Base-by-base conservation (phyloP, 2,329 filamentous ascomycete species). In the Fusarium burgessii region DNA sequence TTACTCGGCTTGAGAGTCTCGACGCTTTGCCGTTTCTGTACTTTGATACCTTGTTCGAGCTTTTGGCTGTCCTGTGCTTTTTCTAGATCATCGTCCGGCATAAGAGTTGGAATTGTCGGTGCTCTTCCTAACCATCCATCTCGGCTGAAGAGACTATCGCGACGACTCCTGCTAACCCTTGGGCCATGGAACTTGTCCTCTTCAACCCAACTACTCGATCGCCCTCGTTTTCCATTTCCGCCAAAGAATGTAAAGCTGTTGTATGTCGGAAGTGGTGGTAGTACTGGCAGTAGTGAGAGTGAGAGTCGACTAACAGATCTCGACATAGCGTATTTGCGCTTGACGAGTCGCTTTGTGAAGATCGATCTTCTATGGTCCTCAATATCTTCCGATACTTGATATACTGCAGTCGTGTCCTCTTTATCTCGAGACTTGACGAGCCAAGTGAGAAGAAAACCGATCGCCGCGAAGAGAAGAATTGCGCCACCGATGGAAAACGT, bases 161-260 rank as follows among this genome's bases (percentile, higher is more conserved):
- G 73, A 60, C 58, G 60, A 46, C 51, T 72, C 63, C 77, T 80
- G 40, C 73, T 79, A 51, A 85, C 74, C 69, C 78, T 80, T 13
- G 85, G 84, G 7, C 85, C 85, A 62, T 86, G 84, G n/a, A 85
- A 77, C 58, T 81, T 82, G 52, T 88, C 85, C 69, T 86, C 86
- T 61, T 86, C 84, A 32, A 86, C 83, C 85, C 84, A 87, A 20
- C 81, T 82, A 46, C 63, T 73, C 55, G 77, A 77, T 12, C 74
- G 52, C 20, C 71, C 71, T 27, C 62, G 68, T 35, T 71, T 73
- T 68, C 76, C 73, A 72, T 80, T 56, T 72, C 76, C 60, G 74
- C 61, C 47, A 67, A 77, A 77, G 36, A 80, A 74, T 15, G 45
- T 70, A 32, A 79, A 73, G 63, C 72, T 78, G 42, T 77, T 74